Percentiles rank a stretch among this genome's conserved stretches.
These are phyloP conservation scores for Bimuria novae-zelandiae DNA, from an alignment of 2,329 filamentous ascomycete species.

Conservation along the genomic window DNA sequence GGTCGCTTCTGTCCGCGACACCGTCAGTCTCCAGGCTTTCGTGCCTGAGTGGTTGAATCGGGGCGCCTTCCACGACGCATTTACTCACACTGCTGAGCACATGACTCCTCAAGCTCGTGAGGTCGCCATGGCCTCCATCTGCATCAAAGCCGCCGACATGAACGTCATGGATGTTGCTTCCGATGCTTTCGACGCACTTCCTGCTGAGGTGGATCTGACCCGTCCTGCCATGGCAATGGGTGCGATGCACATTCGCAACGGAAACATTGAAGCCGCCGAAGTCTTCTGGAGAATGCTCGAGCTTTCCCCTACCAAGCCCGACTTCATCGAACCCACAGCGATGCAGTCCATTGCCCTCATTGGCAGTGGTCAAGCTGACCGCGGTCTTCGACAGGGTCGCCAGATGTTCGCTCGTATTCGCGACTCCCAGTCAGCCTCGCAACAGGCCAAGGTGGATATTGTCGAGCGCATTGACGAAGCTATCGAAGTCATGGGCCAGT, in stretches of 20 bases:
- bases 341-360: conserved; percentile 92
- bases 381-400: conserved; percentile 78
- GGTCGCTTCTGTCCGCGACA: conserved; percentile 68
- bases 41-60: conserved; percentile 76
- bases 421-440: conserved; percentile 57
- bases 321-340: conserved; percentile 82
- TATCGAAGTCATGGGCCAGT: conserved; percentile 68
- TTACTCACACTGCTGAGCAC: conserved; percentile 69
- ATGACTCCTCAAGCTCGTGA: conserved; percentile 64
- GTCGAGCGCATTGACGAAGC: conserved; percentile 86
- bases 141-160: conserved; percentile 77
- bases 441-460: conserved; percentile 58
- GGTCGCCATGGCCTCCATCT: conserved; percentile 72
- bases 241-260: conserved; percentile 82
- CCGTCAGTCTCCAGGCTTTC: conserved; percentile 74
- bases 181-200: conserved; percentile 57
- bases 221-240: conserved; percentile 77
- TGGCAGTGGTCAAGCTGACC: conserved; percentile 80
- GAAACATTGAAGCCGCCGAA: conserved; percentile 76
- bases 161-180: conserved; percentile 71
- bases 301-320: conserved; percentile 63
- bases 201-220: conserved; percentile 50
- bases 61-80: conserved; percentile 72
- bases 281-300: conserved; percentile 79
- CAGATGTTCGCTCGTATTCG: conserved; percentile 87